A percentile compares a stretch with the other conserved stretches of the same genome.
phyloP scores from a whole-genome alignment of 208 protist species.

The Trypanosoma mega region DNA sequence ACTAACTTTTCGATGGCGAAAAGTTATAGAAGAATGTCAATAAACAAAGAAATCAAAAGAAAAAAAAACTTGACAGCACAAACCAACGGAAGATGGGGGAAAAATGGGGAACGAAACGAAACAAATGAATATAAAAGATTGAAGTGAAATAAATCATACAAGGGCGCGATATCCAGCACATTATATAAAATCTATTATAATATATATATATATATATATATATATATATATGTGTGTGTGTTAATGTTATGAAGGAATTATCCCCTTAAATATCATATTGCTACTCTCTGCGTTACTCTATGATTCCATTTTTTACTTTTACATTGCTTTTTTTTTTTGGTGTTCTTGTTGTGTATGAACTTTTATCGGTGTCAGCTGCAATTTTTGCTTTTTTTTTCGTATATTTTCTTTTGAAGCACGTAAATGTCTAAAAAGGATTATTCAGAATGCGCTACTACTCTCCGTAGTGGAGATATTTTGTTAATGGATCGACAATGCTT shows the following conservation, averaged over 20 bases:
- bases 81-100: too few relatives aligned
- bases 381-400: constrained; percentile 15
- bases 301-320: constrained; percentile 3
- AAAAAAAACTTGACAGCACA: too few relatives aligned
- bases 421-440: neutral
- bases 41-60: constrained; percentile 5
- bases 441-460: constrained; percentile 3
- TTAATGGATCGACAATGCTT: constrained; percentile 84
- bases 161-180: too few relatives aligned
- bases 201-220: too few relatives aligned
- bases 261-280: too few relatives aligned
- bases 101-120: too few relatives aligned
- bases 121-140: too few relatives aligned
- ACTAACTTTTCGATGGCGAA: constrained; percentile 57
- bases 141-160: too few relatives aligned
- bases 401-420: neutral
- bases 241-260: too few relatives aligned
- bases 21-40: constrained; percentile 29
- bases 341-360: constrained; percentile 13
- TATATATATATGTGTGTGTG: too few relatives aligned
- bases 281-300: too few relatives aligned
- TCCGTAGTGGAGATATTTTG: constrained; percentile 67
- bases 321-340: constrained; percentile 9
- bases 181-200: too few relatives aligned
- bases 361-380: neutral